These are phyloP conservation scores for Phytophthora pseudosyringae DNA, from an alignment of 352 stramenopile species.

Conservation along the genomic window DNA sequence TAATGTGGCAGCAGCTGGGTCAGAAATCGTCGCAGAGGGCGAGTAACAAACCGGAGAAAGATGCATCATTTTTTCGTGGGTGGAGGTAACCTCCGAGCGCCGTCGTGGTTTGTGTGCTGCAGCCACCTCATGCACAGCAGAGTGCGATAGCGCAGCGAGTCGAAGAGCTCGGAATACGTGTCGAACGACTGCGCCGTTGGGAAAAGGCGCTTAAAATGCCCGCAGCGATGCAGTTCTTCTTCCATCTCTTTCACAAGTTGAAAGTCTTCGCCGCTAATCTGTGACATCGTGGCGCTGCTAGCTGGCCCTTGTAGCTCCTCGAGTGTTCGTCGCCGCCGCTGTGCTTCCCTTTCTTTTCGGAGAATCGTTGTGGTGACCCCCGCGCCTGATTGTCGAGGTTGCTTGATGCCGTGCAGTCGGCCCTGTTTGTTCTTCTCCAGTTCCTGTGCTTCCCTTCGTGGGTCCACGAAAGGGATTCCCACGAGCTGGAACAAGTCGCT, in stretches of 20 bases:
- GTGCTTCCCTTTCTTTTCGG: constrained; percentile 27
- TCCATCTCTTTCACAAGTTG: constrained; percentile 63
- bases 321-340: constrained; percentile 33
- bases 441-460: constrained; percentile 38
- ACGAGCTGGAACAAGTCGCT: constrained; percentile 88
- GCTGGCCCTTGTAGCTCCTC: constrained; percentile 40
- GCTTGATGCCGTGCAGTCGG: constrained; percentile 51
- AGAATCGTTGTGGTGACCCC: constrained; percentile 7
- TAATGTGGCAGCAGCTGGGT: constrained; percentile 1
- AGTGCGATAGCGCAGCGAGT: constrained; percentile 59
- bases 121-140: constrained; percentile 70
- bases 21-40: neutral
- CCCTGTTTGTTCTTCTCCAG: constrained; percentile 56
- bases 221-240: constrained; percentile 63
- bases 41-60: constrained; percentile 40
- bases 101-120: constrained; percentile 36
- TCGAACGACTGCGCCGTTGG: constrained; percentile 60
- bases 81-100: constrained; percentile 13
- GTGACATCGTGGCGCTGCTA: constrained; percentile 21
- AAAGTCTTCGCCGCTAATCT: constrained; percentile 69
- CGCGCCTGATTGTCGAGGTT: constrained; percentile 1
- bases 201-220: constrained; percentile 82
- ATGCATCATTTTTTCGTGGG: constrained; percentile 45
- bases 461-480: constrained; percentile 61
- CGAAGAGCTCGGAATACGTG: constrained; percentile 62